These are phyloP conservation scores for Rhizoclosmatium sp. DNA, from an alignment of 192 early-diverging fungal genomes.

Conservation along the genomic window DNA sequence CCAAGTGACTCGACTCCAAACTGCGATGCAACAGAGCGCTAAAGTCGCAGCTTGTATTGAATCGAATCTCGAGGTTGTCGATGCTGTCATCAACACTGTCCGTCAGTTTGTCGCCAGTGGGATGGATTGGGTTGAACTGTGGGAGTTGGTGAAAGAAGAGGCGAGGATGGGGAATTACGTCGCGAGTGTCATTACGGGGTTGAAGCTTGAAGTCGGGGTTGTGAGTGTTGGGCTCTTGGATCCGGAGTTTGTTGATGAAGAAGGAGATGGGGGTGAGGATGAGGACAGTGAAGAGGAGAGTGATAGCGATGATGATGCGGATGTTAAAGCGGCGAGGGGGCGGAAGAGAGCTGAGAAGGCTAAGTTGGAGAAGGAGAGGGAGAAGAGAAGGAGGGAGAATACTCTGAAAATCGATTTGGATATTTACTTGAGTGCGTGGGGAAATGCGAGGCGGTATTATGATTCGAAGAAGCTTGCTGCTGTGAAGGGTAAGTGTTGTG, in stretches of 20 bases:
- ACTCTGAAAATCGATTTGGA: slow-evolving; percentile 78
- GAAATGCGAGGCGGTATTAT: slow-evolving; percentile 91
- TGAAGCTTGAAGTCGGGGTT: slow-evolving; percentile 83
- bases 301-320: slow-evolving; percentile 23
- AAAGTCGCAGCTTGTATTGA: slow-evolving; percentile 88
- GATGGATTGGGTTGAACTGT: slow-evolving; percentile 97
- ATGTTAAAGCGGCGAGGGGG: slow-evolving; percentile 43
- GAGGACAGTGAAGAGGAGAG: slow-evolving; percentile 48
- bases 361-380: slow-evolving; percentile 40
- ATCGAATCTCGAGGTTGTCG: slow-evolving; percentile 81
- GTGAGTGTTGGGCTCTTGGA: slow-evolving; percentile 73
- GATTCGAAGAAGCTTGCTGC: slow-evolving; percentile 82
- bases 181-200: slow-evolving; percentile 74
- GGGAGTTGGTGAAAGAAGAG: slow-evolving; percentile 86
- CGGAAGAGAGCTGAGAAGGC: slow-evolving; percentile 46
- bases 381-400: background rate
- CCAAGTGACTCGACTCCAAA: slow-evolving; percentile 80
- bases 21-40: slow-evolving; percentile 71
- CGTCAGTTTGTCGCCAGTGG: slow-evolving; percentile 87
- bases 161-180: slow-evolving; percentile 77
- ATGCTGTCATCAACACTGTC: slow-evolving; percentile 86
- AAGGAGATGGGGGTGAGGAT: slow-evolving; percentile 48
- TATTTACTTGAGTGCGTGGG: slow-evolving; percentile 85
- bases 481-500: slow-evolving; percentile 59
- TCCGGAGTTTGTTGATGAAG: slow-evolving; percentile 33